Percentiles rank a stretch among this genome's conserved stretches.
These are phyloP conservation scores for Amanita subjunquillea DNA, from an alignment of 768 basidiomycete species.

Conservation along the genomic window DNA sequence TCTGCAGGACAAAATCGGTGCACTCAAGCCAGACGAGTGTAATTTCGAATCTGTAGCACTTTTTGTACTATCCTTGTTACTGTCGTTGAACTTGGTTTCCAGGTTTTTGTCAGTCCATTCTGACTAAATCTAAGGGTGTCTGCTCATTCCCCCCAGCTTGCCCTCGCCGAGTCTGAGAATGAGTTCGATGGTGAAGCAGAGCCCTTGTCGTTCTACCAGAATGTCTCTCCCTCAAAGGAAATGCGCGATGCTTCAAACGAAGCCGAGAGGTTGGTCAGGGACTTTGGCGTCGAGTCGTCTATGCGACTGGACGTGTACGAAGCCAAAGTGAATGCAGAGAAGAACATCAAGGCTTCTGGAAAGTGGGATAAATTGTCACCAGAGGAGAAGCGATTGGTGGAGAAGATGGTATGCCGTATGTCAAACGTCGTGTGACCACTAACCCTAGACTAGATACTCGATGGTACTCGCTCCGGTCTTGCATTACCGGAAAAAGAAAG, in stretches of 20 bases:
- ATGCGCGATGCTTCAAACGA: slow-evolving; percentile 77
- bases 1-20: slow-evolving; percentile 48
- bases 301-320: slow-evolving; percentile 78
- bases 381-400: slow-evolving; percentile 71
- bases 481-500: slow-evolving; percentile 58
- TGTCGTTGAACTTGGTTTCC: slow-evolving; percentile 6
- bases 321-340: slow-evolving; percentile 59
- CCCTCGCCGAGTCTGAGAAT: slow-evolving; percentile 53
- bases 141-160: slow-evolving; percentile 26
- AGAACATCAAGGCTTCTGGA: slow-evolving; percentile 55
- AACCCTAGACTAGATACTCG: slow-evolving; percentile 37
- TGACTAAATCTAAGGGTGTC: background rate
- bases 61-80: background rate
- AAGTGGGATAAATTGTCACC: slow-evolving; percentile 48
- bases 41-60: slow-evolving; percentile 55
- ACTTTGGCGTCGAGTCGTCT: slow-evolving; percentile 65
- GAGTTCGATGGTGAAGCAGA: slow-evolving; percentile 39
- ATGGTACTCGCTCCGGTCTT: slow-evolving; percentile 73
- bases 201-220: slow-evolving; percentile 71
- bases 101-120: slow-evolving; percentile 65
- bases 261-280: slow-evolving; percentile 59
- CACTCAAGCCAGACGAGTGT: slow-evolving; percentile 44
- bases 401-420: slow-evolving; percentile 48
- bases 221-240: slow-evolving; percentile 63
- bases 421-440: background rate